These are phyloP conservation scores for Ligustrum vulgare DNA, from an alignment of 257 asterid genomes.

Conservation along the genomic window DNA sequence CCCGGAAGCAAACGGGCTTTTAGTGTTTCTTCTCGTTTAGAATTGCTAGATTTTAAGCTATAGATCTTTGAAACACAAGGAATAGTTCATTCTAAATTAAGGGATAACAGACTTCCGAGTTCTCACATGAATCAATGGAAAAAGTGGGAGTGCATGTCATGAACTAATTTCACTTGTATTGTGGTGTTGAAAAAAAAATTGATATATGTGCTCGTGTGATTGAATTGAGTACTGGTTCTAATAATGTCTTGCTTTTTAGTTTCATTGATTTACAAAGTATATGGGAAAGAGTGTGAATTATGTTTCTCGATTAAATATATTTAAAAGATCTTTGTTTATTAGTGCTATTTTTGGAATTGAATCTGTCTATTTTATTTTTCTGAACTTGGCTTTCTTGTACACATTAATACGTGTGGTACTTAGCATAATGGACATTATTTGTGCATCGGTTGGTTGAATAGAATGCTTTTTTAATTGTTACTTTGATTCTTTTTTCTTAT, in stretches of 20 bases:
- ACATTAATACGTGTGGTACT: background rate
- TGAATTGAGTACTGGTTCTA: constrained; percentile 1
- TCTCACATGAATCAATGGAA: too few species aligned
- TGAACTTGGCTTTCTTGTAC: background rate
- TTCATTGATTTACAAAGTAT: background rate
- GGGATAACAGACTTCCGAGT: too few species aligned
- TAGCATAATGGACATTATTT: background rate
- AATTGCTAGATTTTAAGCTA: background rate
- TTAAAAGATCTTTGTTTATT: constrained; percentile 15
- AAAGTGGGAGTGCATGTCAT: background rate
- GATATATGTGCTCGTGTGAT: background rate
- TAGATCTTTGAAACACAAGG: background rate
- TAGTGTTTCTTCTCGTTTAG: background rate
- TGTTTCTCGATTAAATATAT: background rate
- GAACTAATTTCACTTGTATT: constrained; percentile 14
- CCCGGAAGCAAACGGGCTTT: too few species aligned
- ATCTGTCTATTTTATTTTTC: background rate
- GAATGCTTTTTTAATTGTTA: background rate
- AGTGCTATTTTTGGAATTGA: constrained; percentile 2
- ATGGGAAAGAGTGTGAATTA: too few species aligned
- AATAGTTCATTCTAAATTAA: too few species aligned
- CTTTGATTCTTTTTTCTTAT: constrained; percentile 7
- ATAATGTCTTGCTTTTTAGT: constrained; percentile 9
- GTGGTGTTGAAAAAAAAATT: background rate
- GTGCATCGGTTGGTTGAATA: constrained; percentile 6